These are phyloP conservation scores for Telfairia occidentalis DNA, from an alignment of 331 rosid species.

Conservation along the genomic window DNA sequence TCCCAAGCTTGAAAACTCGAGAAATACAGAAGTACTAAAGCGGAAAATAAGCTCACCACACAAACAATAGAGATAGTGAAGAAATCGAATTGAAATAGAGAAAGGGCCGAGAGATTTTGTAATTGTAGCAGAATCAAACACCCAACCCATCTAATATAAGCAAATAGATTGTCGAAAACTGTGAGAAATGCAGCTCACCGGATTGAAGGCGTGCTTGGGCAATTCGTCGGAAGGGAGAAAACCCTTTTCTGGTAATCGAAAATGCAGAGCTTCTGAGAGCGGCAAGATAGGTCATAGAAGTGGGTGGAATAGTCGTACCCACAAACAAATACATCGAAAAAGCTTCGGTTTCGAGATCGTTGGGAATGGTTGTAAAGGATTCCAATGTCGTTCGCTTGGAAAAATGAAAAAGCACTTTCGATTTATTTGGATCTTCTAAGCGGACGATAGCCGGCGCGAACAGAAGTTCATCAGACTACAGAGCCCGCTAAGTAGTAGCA, in stretches of 20 bases:
- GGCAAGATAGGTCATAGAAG: slow-evolving; percentile 32
- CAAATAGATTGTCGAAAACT: not conserved
- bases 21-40: not conserved
- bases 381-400: not conserved
- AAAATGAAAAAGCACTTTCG: not conserved
- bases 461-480: not conserved
- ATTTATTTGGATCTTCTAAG: not conserved
- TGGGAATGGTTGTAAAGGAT: too few relatives aligned
- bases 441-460: not conserved
- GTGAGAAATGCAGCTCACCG: slow-evolving; percentile 25
- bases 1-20: not conserved
- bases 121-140: not conserved
- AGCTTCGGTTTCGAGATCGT: not conserved
- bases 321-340: slow-evolving; percentile 30
- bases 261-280: slow-evolving; percentile 19
- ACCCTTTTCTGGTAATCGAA: slow-evolving; percentile 23
- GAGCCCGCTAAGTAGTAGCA: not conserved
- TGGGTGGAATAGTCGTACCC: slow-evolving; percentile 46
- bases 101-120: not conserved
- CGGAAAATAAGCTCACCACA: not conserved
- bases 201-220: slow-evolving; percentile 35
- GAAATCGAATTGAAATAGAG: not conserved
- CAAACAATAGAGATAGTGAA: not conserved
- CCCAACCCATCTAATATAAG: not conserved
- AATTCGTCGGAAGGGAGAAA: slow-evolving; percentile 27